Base-by-base conservation (phyloP, 495 filamentous ascomycete species). In the Penicillium bialowiezense region DNA sequence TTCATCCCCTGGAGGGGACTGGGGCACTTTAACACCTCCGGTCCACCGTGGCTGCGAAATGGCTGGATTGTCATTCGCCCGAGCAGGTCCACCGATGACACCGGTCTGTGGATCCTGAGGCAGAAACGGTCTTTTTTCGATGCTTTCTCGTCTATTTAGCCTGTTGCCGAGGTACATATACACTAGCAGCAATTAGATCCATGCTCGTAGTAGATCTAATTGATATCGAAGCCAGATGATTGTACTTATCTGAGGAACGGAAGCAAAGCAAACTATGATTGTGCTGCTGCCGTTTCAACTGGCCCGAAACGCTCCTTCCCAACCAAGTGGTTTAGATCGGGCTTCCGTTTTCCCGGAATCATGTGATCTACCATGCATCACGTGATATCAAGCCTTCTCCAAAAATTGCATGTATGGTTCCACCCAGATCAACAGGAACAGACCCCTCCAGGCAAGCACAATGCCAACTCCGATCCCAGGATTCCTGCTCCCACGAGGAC, bases 401-500 rank as follows among this genome's bases (percentile, higher is more conserved):
- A 44, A 41, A 51, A 56, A 56, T 53, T 53, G 37, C 54, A 44
- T 40, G 42, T 34, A 44, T 32, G 41, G 41, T 45, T 40, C 41
- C 50, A 23, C 37, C 19, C 23, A 38, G 21, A 35, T 36, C 41
- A 36, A 35, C 44, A 44, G 37, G 10, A 28, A 5, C 26, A 48
- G 41, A 41, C 43, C 21, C 14, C 48, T 46, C 42, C 26, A 20
- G 12, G 13, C 38, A 50, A 39, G n/a, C n/a, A n/a, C n/a, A 15
- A 63, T 66, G 61, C 32, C 60, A 37, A 20, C 55, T 13, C 35
- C 63, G 51, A 73, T 74, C 48, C 70, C 68, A 4, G 59, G 41
- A 12, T 76, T 73, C 56, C 69, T 74, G 38, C 65, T 74, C 49
- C 72, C 69, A 1, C 64, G 72, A 52, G 72, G 72, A 9, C 54